Percentiles rank a stretch among this genome's conserved stretches.
Evolutionary conservation across 2,329 filamentous ascomycete species (phyloP).

Genomic region (Colletotrichum higginsianum): DNA sequence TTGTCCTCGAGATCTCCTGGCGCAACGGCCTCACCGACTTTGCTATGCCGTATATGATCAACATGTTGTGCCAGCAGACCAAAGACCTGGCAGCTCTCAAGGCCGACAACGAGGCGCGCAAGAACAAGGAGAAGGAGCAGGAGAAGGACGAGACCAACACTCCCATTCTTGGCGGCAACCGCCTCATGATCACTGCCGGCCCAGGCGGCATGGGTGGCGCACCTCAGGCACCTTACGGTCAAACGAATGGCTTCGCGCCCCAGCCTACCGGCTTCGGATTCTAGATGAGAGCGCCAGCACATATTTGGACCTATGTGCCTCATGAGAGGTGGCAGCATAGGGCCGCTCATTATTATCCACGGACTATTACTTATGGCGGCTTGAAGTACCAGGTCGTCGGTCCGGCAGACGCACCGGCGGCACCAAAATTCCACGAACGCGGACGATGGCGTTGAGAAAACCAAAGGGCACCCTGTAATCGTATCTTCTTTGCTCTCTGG

Average conservation of each 20-base stretch:
- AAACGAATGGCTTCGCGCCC: slow-evolving; percentile 90
- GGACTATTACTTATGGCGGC: slow-evolving; percentile 3
- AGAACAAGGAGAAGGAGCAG: slow-evolving; percentile 77
- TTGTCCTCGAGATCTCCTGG: slow-evolving; percentile 97
- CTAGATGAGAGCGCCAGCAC: slow-evolving; percentile 53
- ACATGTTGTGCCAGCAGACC: slow-evolving; percentile 92
- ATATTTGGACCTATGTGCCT: slow-evolving; percentile 30
- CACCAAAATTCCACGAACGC: slow-evolving; percentile 32
- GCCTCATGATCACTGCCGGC: slow-evolving; percentile 96
- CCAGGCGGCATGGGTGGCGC: slow-evolving; percentile 68
- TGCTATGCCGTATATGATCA: slow-evolving; percentile 99
- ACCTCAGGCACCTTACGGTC: slow-evolving; percentile 79
- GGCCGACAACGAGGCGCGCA: slow-evolving; percentile 96
- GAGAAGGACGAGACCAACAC: slow-evolving; percentile 94
- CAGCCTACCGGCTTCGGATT: slow-evolving; percentile 86
- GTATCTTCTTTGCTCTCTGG: slow-evolving; percentile 43
- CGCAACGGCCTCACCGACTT: slow-evolving; percentile 95
- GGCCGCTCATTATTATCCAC: slow-evolving; percentile 22
- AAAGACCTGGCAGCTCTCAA: slow-evolving; percentile 87
- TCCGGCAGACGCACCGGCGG: slow-evolving; percentile 6
- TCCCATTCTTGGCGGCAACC: slow-evolving; percentile 89
- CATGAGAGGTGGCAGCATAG: not conserved
- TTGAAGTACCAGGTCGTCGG: slow-evolving; percentile 19
- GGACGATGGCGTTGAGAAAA: slow-evolving; percentile 43
- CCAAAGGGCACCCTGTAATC: slow-evolving; percentile 43